Evolutionary conservation across 129 eudicot species (phyloP).

Genomic region (Flaveria bidentis): DNA sequence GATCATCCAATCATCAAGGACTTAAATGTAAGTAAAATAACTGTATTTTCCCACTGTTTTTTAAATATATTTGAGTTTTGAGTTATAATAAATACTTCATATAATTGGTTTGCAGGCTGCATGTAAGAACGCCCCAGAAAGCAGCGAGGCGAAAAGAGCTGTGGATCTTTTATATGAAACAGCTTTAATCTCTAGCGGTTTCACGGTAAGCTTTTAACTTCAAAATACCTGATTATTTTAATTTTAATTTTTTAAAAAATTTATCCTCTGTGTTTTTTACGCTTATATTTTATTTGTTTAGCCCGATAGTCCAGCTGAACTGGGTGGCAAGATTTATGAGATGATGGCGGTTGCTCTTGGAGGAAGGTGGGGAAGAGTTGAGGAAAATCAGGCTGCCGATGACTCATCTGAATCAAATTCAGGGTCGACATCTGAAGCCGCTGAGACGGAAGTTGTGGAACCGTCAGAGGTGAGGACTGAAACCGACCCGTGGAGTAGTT

Average conservation of each 20-base stretch:
- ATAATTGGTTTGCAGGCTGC: slow-evolving; percentile 64
- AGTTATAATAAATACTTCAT: not conserved
- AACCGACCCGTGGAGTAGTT: slow-evolving; percentile 85
- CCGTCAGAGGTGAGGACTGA: slow-evolving; percentile 93
- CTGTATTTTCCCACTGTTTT: not conserved
- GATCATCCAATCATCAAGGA: slow-evolving; percentile 95
- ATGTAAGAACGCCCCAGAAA: slow-evolving; percentile 86
- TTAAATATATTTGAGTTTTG: too few relatives aligned
- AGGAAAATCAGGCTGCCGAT: slow-evolving; percentile 34
- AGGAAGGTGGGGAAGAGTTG: slow-evolving; percentile 91
- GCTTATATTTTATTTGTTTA: slow-evolving; percentile 21
- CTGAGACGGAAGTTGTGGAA: slow-evolving; percentile 73
- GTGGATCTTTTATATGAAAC: slow-evolving; percentile 86
- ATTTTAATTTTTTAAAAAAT: not conserved
- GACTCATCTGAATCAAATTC: slow-evolving; percentile 23
- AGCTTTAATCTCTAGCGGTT: slow-evolving; percentile 93
- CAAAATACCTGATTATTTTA: not conserved
- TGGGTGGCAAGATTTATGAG: slow-evolving; percentile 91
- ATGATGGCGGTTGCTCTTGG: slow-evolving; percentile 99
- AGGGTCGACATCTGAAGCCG: slow-evolving; percentile 30
- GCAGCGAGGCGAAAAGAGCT: slow-evolving; percentile 75
- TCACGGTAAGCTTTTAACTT: slow-evolving; percentile 54
- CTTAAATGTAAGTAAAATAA: slow-evolving; percentile 52
- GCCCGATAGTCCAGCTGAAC: slow-evolving; percentile 99
- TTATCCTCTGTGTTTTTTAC: not conserved